Evolutionary conservation across 2,329 filamentous ascomycete genomes (phyloP), one percentile per base, ranked within the genome.

Genomic region (Trichoderma sp.): DNA sequence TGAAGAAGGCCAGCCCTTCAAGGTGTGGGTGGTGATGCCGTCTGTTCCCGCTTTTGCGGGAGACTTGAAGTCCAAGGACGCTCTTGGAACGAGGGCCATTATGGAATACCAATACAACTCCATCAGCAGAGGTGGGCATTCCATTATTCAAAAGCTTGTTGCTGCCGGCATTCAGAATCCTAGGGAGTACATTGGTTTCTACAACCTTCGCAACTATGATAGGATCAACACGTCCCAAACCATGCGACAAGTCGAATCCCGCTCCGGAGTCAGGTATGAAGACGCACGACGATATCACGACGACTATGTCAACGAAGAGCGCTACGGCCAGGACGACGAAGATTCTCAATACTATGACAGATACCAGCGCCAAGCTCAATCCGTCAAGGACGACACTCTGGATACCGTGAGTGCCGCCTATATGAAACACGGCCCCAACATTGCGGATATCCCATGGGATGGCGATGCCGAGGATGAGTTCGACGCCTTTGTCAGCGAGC

Each of bases 31-130:
- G 24, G 81, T 91, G 69, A 96, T 96, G 79, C 92, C 92, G 0
- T 87, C 91, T 1, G 89, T 96, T 0, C 93, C 92, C 8, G 93
- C 89, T 2, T 96, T 96, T 75, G 91, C 93, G 1, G 93, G 93
- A 5, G 92, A 96, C 74, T 83, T 96, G 59, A 87, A 91, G 74
- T 85, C 85, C 0, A 90, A 94, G 64, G 89, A 87, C 26, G 89
- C 90, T 10, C 83, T 95, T 1, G 91, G 91, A 26, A 96, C 92
- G 0, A 85, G 93, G 43, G 93, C 92, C 5, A 95, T 96, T 75
- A 94, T 96, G 91, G 92, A 96, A 77, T 95, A 91, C 78, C 92
- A 96, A 76, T 95, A 96, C 80, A 84, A 88, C 75, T 91, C 88
- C 63, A 96, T 96, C 80, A 91, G 88, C 78, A 88, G 92, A 43